Conservation (phyloP, 179 eudicot genomes). For the Pouteria campechiana region DNA sequence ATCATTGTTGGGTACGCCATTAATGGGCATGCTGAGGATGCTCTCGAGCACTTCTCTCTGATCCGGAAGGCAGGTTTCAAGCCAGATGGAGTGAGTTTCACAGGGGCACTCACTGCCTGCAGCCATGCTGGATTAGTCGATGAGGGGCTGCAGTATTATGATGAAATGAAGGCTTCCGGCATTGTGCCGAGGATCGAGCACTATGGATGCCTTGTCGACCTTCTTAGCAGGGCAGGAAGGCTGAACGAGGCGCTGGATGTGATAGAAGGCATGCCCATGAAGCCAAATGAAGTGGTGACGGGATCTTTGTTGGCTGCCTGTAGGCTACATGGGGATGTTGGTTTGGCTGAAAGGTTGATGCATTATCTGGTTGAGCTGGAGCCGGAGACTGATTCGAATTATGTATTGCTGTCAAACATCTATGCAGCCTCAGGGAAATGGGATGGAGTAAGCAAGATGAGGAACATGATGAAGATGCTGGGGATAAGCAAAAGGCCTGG, state of each 20-base stretch:
- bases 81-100: constrained; percentile 59
- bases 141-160: constrained; percentile 38
- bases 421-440: constrained; percentile 65
- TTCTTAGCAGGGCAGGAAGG: constrained; percentile 64
- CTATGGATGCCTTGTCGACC: constrained; percentile 69
- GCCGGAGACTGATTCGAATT: constrained; percentile 41
- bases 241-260: constrained; percentile 48
- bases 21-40: constrained; percentile 45
- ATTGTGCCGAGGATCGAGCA: constrained; percentile 54
- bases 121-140: constrained; percentile 70
- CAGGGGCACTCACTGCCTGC: constrained; percentile 67
- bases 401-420: constrained; percentile 57
- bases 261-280: constrained; percentile 57
- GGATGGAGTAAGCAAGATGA: constrained; percentile 44
- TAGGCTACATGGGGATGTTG: constrained; percentile 34
- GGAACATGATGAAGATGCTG: constrained; percentile 53
- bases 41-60: constrained; percentile 28
- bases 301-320: constrained; percentile 68
- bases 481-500: constrained; percentile 63
- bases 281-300: constrained; percentile 56
- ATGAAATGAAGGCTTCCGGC: constrained; percentile 33
- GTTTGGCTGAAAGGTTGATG: constrained; percentile 51
- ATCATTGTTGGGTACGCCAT: constrained; percentile 53
- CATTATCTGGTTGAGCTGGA: constrained; percentile 33
- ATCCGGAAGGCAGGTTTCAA: constrained; percentile 41